Percentiles rank a stretch among this genome's conserved stretches.
These are phyloP conservation scores for Leccinum subrobustum DNA, from an alignment of 1,284 basidiomycete species.

Conservation along the genomic window DNA sequence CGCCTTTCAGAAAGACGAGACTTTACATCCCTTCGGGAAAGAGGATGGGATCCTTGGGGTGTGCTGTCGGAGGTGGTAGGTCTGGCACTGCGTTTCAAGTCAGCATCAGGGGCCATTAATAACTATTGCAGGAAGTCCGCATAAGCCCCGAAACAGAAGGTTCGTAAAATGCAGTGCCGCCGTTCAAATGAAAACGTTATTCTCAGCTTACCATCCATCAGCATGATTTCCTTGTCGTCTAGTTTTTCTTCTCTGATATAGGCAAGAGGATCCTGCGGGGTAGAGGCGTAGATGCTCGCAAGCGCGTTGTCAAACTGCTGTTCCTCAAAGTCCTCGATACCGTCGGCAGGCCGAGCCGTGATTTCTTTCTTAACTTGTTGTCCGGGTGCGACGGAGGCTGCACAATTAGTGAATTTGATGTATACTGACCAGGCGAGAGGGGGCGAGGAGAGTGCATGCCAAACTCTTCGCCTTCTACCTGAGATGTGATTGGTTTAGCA, in stretches of 20 bases:
- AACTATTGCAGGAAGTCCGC: slow-evolving; percentile 22
- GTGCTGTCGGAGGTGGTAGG: slow-evolving; percentile 49
- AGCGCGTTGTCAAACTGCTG: slow-evolving; percentile 27
- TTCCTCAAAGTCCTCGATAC: slow-evolving; percentile 11
- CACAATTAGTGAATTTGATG: slow-evolving; percentile 39
- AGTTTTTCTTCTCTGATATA: slow-evolving; percentile 54
- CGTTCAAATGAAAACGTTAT: slow-evolving; percentile 13
- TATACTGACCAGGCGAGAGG: slow-evolving; percentile 31
- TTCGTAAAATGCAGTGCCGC: slow-evolving; percentile 9
- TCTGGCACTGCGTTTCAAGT: slow-evolving; percentile 45
- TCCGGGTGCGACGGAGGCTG: slow-evolving; percentile 35
- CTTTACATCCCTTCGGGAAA: slow-evolving; percentile 37
- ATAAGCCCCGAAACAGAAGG: slow-evolving; percentile 22
- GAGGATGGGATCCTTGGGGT: slow-evolving; percentile 33
- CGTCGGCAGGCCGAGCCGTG: background rate
- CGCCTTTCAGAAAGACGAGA: slow-evolving; percentile 28
- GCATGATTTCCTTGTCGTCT: slow-evolving; percentile 46
- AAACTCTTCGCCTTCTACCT: slow-evolving; percentile 11
- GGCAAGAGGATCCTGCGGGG: slow-evolving; percentile 23
- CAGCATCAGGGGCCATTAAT: slow-evolving; percentile 24
- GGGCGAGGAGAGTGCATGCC: slow-evolving; percentile 30
- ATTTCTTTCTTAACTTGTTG: slow-evolving; percentile 13
- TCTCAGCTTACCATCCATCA: slow-evolving; percentile 50
- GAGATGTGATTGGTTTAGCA: slow-evolving; percentile 19
- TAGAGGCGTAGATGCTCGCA: slow-evolving; percentile 28